Evolutionary conservation across 129 eudicot genomes (phyloP).

Genomic region (Dittrichia graveolens): DNA sequence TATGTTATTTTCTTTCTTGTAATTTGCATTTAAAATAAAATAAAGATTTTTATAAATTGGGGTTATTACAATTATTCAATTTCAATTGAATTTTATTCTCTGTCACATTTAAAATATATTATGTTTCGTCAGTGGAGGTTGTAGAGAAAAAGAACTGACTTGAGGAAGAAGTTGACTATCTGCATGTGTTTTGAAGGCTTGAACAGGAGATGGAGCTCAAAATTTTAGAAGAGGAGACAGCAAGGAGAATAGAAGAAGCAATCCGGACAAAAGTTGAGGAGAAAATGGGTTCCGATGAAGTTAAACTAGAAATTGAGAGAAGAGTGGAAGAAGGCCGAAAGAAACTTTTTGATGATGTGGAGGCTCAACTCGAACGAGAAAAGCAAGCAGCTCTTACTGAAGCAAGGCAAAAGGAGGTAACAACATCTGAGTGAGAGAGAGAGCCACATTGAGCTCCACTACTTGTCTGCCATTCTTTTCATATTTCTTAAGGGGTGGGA

Average conservation of each 20-base stretch:
- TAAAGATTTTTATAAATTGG: background rate
- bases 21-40: too few species aligned
- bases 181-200: conserved; percentile 44
- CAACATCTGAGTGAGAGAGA: background rate
- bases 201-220: conserved; percentile 79
- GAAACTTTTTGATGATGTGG: conserved; percentile 71
- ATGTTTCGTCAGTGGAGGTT: background rate
- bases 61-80: background rate
- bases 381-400: conserved; percentile 81
- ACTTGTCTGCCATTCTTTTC: background rate
- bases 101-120: background rate
- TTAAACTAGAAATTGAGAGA: conserved; percentile 65
- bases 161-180: conserved; percentile 18
- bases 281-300: conserved; percentile 68
- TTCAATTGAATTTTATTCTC: background rate
- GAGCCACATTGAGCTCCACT: too few species aligned
- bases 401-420: conserved; percentile 85
- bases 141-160: background rate
- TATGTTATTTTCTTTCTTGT: too few species aligned
- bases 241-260: conserved; percentile 90
- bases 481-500: conserved; percentile 6
- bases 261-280: conserved; percentile 79
- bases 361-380: conserved; percentile 73
- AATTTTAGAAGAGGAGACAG: conserved; percentile 84
- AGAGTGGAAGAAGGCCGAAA: conserved; percentile 68